Base-by-base conservation (phyloP, 805 yeast genomes). In the Kazachstania taianensis region DNA sequence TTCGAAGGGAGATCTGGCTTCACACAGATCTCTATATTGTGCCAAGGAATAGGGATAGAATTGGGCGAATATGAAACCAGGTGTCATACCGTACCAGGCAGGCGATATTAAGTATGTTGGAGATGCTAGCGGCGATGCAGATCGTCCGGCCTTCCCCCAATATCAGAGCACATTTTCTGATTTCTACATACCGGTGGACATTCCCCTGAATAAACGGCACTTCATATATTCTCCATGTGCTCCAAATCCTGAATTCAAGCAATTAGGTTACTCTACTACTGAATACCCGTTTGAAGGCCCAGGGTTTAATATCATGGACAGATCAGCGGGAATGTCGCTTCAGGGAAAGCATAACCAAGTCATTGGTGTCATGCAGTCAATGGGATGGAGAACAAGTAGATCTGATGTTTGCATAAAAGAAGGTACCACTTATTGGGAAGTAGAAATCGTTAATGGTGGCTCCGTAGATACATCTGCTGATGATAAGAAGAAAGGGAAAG, bases 401-500 rank as follows among this genome's bases (percentile, higher is more conserved):
- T 68, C 86, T 5, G 85, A 81, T 55, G 73, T 80, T 2, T 77
- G 83, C 1, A 66, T 89, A 8, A 65, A 81, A 19, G 87, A 82
- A 44, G 98, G 97, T 0, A 59, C 56, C 13, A 80, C 81, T 66
- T 89, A 78, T 56, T 75, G 83, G 59, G 97, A 89, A 55, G 78
- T 76, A 42, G 69, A 73, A 37, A 70, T 89, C 2, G 37, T 75
- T 4, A 45, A 46, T 24, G 58, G 57, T 20, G 58, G 58, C 1
- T 45, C 39, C 3, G 39, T 27, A 8, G 33, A 32, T 17, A 18
- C 13, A 13, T 27, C 18, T 6, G 30, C 19, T 19, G 37, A 29
- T 16, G 22, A 42, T n/a, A 25, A 42, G 6, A 39, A 42, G 30
- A 40, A 22, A 16, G 39, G 41, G 25, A 51, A 49, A 29, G 53